A percentile compares a stretch with the other conserved stretches of the same genome.
Evolutionary conservation across 441 rosid species (phyloP).

Genomic region (Gossypium davidsonii): DNA sequence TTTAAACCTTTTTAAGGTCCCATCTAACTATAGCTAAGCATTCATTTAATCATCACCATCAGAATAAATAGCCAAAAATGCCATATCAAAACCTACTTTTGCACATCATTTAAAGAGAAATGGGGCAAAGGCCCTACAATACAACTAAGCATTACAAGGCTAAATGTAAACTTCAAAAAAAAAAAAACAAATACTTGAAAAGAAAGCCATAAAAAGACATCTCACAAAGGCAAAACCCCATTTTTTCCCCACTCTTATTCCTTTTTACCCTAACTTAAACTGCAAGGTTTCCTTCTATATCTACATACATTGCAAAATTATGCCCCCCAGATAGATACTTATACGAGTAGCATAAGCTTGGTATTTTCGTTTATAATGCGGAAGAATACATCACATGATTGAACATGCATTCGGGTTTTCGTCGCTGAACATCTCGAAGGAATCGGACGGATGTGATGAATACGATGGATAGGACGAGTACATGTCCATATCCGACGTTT

Average conservation of each 20-base stretch:
- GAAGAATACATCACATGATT: slow-evolving; percentile 45
- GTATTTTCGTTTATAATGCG: neutral
- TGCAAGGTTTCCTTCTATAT: slow-evolving; percentile 8
- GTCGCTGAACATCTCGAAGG: slow-evolving; percentile 77
- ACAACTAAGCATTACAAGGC: slow-evolving; percentile 8
- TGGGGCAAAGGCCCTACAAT: neutral
- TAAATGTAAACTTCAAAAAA: neutral
- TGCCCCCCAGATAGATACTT: slow-evolving; percentile 1
- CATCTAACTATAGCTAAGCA: neutral
- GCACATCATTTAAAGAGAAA: slow-evolving; percentile 7
- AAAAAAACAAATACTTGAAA: neutral
- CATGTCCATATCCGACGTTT: slow-evolving; percentile 29
- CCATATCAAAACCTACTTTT: slow-evolving; percentile 18
- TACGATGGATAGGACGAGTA: slow-evolving; percentile 23
- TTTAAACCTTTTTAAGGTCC: neutral
- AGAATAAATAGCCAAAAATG: slow-evolving; percentile 1
- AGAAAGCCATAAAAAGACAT: too few species aligned
- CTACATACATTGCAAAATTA: slow-evolving; percentile 18
- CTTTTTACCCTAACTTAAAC: slow-evolving; percentile 14
- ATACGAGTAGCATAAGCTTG: slow-evolving; percentile 25
- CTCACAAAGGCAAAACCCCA: too few species aligned
- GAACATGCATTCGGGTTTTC: slow-evolving; percentile 88
- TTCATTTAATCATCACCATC: neutral
- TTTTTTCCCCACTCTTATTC: neutral
- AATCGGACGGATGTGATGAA: slow-evolving; percentile 35